Evolutionary conservation across 106 monocot species (phyloP).

Genomic region (Alisma plantagoaquatica): DNA sequence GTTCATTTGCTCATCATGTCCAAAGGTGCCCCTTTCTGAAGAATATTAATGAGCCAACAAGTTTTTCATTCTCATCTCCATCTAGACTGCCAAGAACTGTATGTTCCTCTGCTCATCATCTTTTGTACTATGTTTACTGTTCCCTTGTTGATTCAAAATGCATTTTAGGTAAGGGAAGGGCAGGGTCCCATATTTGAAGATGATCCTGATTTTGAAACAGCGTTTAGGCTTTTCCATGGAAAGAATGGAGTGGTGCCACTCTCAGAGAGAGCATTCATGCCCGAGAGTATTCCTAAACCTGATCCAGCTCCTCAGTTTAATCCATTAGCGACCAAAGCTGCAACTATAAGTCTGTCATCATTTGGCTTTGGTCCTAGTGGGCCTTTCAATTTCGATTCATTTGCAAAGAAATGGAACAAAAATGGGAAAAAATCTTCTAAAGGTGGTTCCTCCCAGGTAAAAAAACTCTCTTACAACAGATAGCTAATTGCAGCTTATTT

Average conservation of each 20-base stretch:
- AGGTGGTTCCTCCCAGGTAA: slow-evolving; percentile 23
- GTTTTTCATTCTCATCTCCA: slow-evolving; percentile 46
- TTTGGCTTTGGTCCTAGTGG: slow-evolving; percentile 67
- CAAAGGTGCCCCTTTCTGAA: slow-evolving; percentile 74
- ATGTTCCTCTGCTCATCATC: not conserved
- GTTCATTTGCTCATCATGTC: slow-evolving; percentile 29
- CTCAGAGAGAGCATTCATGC: slow-evolving; percentile 25
- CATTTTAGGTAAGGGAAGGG: slow-evolving; percentile 32
- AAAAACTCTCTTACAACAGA: too few relatives aligned
- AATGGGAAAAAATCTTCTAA: slow-evolving; percentile 38
- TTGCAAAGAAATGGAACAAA: slow-evolving; percentile 52
- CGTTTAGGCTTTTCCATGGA: slow-evolving; percentile 76
- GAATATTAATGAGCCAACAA: slow-evolving; percentile 74
- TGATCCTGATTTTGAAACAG: slow-evolving; percentile 62
- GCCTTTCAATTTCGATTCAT: slow-evolving; percentile 62
- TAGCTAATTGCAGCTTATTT: too few relatives aligned
- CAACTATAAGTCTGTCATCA: slow-evolving; percentile 61
- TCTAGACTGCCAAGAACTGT: slow-evolving; percentile 39
- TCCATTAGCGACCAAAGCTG: slow-evolving; percentile 76
- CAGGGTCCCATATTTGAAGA: slow-evolving; percentile 87
- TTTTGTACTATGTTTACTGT: not conserved
- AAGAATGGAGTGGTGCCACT: slow-evolving; percentile 64
- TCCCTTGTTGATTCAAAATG: too few relatives aligned
- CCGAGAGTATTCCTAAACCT: slow-evolving; percentile 11
- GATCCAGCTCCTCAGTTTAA: slow-evolving; percentile 39